Evolutionary conservation across 441 rosid species (phyloP).

Genomic region (Pelargonium citronellum): DNA sequence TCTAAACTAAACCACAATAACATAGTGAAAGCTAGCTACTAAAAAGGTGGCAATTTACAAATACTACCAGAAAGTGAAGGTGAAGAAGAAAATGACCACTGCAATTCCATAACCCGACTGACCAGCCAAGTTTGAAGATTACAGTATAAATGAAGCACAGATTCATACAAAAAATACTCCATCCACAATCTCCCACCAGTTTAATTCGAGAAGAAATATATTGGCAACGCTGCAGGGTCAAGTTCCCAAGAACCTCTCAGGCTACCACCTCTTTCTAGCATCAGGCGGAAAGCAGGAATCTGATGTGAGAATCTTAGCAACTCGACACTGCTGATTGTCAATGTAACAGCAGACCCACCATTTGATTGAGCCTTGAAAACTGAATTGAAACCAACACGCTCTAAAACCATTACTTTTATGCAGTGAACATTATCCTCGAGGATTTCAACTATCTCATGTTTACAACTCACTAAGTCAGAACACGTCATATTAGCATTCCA

Average conservation of each 20-base stretch:
- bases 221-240: slow-evolving; percentile 26
- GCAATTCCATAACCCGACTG: no score
- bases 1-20: no score
- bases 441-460: slow-evolving; percentile 34
- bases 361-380: slow-evolving; percentile 31
- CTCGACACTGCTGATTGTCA: slow-evolving; percentile 24
- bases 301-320: slow-evolving; percentile 38
- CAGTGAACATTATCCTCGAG: slow-evolving; percentile 26
- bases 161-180: no score
- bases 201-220: neutral
- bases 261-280: slow-evolving; percentile 17
- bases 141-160: no score
- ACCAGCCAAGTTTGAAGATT: no score
- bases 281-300: slow-evolving; percentile 32
- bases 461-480: slow-evolving; percentile 24
- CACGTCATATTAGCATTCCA: slow-evolving; percentile 10
- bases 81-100: no score
- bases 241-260: slow-evolving; percentile 40
- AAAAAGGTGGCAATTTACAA: no score
- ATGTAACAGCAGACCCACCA: slow-evolving; percentile 19
- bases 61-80: no score
- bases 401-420: slow-evolving; percentile 22
- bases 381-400: slow-evolving; percentile 18
- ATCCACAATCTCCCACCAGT: neutral
- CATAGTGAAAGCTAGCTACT: no score